Conservation (phyloP, 78 protist species). For the Fonticula alba region DNA sequence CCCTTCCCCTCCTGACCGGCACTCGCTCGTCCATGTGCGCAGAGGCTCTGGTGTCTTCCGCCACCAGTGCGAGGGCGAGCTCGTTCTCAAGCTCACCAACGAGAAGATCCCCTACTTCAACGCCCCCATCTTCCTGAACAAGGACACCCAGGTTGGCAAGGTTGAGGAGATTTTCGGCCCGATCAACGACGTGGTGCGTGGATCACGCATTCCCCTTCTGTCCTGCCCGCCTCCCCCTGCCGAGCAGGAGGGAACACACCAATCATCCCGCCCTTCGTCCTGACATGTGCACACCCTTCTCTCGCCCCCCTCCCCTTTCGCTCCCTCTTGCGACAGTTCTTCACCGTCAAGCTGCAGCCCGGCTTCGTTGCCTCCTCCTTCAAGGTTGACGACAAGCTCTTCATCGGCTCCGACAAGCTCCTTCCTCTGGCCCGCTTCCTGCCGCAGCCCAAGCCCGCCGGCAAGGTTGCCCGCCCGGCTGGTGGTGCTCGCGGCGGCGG, state of each 20-base stretch:
- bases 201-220: background rate
- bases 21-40: background rate
- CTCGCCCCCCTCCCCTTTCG: background rate
- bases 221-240: background rate
- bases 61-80: constrained; percentile 35
- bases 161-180: constrained; percentile 38
- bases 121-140: constrained; percentile 18
- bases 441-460: constrained; percentile 9
- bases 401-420: constrained; percentile 16
- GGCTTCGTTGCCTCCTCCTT: constrained; percentile 23
- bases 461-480: too few species aligned
- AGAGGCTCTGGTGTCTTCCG: background rate
- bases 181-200: constrained; percentile 1
- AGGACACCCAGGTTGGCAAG: constrained; percentile 32
- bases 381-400: constrained; percentile 11
- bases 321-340: background rate
- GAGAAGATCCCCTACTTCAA: constrained; percentile 28
- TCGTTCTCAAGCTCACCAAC: constrained; percentile 9
- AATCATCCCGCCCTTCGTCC: background rate
- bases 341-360: constrained; percentile 7
- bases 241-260: background rate
- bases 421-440: constrained; percentile 30
- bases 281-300: background rate
- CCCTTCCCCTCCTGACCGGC: background rate
- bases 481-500: too few species aligned